phyloP scores from a whole-genome alignment of 2,329 filamentous ascomycete genomes.

The Raffaelea albimanens region DNA sequence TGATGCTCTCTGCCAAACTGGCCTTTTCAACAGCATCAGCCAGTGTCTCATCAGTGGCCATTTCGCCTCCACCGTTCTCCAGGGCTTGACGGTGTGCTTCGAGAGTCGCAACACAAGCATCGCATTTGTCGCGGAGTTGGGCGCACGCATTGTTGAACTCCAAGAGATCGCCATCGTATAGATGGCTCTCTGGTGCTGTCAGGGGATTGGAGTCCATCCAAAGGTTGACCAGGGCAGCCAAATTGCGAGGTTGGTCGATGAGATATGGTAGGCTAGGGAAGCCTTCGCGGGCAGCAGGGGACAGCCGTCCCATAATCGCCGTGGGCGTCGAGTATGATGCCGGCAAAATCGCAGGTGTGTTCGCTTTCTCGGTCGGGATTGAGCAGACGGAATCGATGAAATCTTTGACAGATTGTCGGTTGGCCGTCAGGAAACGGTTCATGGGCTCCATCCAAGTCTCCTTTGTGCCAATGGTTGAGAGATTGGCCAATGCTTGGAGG shows the following conservation, averaged over 20 bases:
- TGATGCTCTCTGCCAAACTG: slow-evolving; percentile 27
- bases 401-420: slow-evolving; percentile 72
- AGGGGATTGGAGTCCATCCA: slow-evolving; percentile 54
- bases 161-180: slow-evolving; percentile 41
- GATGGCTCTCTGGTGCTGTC: slow-evolving; percentile 20
- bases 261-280: slow-evolving; percentile 90
- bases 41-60: slow-evolving; percentile 22
- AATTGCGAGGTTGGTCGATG: slow-evolving; percentile 79
- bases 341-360: slow-evolving; percentile 46
- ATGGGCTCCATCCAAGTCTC: slow-evolving; percentile 99
- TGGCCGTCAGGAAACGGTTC: slow-evolving; percentile 73
- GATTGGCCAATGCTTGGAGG: slow-evolving; percentile 80
- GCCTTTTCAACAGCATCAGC: slow-evolving; percentile 39
- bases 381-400: slow-evolving; percentile 83
- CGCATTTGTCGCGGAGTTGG: slow-evolving; percentile 38
- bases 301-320: slow-evolving; percentile 76
- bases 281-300: slow-evolving; percentile 74
- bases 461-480: slow-evolving; percentile 86
- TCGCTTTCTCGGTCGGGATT: slow-evolving; percentile 62
- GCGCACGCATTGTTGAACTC: slow-evolving; percentile 44
- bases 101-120: slow-evolving; percentile 40
- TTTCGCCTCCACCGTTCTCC: slow-evolving; percentile 9
- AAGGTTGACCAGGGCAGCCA: slow-evolving; percentile 71
- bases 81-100: slow-evolving; percentile 34
- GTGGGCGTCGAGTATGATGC: slow-evolving; percentile 88